Base-by-base conservation (phyloP, 352 stramenopile genomes). In the Hyaloperonospora brassicae region DNA sequence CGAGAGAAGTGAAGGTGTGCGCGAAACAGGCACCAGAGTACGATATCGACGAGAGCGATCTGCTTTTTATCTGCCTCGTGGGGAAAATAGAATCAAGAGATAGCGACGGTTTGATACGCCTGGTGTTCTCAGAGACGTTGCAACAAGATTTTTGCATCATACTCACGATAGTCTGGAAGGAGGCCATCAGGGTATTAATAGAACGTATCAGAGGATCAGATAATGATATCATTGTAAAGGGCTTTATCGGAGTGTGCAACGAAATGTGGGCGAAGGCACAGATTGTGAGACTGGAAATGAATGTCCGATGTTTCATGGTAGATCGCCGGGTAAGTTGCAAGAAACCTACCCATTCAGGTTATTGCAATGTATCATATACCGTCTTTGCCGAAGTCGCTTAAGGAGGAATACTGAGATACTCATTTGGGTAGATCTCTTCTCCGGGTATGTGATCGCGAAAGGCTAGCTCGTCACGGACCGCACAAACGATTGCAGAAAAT, bases 231-330 rank as follows among this genome's bases (percentile, higher is more conserved):
- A 54, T 22, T 46, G 52, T 22, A 27, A 23, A 22, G 52, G 43
- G 2, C 9, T 59, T 2, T 53, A 39, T 13, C 45, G 14, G 1
- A 41, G 14, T 5, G 43, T 58, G 1, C 24, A 52, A 14, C 3
- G 13, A 0, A 47, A 35, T 5, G 34, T 58, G 5, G 31, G 43
- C 2, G 1, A 46, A 2, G 51, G 22, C 7, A 22, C 31, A 2
- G 51, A 51, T n/a, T 58, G 51, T 6, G 43, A 58, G 5, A 58
- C 51, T 1, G 21, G 31, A 24, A 58, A 46, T 3, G 27, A 31
- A 31, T 31, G 27, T 31, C 27, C 27, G 7, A 7, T 7, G 27
- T 7, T 31, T 8, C 7, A 7, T 8, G 27, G 7, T 8, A 3
- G 7, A 31, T 31, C 27, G 3, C 27, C 7, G 27, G 27, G 27